Percentiles rank a stretch among this genome's conserved stretches.
phyloP scores from a whole-genome alignment of 2,329 filamentous ascomycete species.

The Purpureocillium lavendulum region DNA sequence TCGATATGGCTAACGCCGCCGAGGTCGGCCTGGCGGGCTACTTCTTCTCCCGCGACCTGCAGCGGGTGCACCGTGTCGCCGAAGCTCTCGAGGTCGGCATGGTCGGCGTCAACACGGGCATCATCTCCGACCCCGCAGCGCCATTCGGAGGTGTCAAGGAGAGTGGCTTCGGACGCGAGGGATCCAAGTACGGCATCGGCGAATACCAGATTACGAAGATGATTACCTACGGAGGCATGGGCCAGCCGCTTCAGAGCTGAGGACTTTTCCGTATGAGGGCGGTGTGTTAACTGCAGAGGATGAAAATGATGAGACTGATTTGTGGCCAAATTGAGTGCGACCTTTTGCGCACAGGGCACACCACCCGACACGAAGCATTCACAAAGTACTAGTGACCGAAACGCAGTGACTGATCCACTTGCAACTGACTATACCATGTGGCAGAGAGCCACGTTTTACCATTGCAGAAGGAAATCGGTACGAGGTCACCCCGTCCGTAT shows the following conservation, averaged over 20 bases:
- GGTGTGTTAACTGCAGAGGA: no score
- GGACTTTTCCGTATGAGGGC: no score
- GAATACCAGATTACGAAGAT: constrained; percentile 73
- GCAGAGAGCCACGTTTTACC: no score
- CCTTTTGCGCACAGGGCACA: no score
- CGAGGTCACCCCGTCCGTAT: no score
- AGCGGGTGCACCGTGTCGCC: constrained; percentile 52
- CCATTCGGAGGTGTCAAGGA: constrained; percentile 77
- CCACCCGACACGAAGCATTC: no score
- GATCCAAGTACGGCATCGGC: constrained; percentile 66
- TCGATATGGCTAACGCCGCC: constrained; percentile 70
- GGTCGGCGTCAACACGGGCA: constrained; percentile 75
- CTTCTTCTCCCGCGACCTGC: constrained; percentile 68
- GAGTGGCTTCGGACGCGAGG: constrained; percentile 73
- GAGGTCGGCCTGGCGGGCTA: constrained; percentile 90
- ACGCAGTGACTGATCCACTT: no score
- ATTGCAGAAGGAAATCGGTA: no score
- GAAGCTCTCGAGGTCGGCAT: constrained; percentile 76
- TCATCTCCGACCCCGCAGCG: constrained; percentile 49
- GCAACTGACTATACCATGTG: no score
- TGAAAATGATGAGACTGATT: no score
- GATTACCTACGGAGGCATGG: constrained; percentile 44
- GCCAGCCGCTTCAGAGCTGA: constrained; percentile 41
- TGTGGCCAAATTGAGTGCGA: no score
- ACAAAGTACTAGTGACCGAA: no score